Evolutionary conservation across 768 basidiomycete species (phyloP).

Genomic region (Hericium alpestre): DNA sequence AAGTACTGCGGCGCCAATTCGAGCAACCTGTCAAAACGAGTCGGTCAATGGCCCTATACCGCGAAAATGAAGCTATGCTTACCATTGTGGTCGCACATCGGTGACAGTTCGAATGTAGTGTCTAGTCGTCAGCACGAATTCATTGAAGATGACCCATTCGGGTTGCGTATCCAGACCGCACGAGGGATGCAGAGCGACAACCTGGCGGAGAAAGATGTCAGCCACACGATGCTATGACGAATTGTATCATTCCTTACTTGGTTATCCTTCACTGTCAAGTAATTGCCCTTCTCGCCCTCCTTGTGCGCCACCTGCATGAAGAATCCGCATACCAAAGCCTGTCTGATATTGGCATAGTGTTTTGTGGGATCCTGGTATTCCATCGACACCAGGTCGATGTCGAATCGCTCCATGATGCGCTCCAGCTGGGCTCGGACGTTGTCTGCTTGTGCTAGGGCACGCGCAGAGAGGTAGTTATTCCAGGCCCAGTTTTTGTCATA

Average conservation of each 20-base stretch:
- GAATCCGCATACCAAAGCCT: constrained; percentile 83
- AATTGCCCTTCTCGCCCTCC: constrained; percentile 81
- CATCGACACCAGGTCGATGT: constrained; percentile 63
- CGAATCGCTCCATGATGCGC: constrained; percentile 85
- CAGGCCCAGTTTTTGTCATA: constrained; percentile 84
- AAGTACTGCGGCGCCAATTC: constrained; percentile 61
- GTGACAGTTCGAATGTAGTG: constrained; percentile 89
- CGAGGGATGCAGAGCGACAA: constrained; percentile 73
- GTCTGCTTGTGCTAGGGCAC: constrained; percentile 82
- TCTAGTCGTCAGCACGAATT: constrained; percentile 86
- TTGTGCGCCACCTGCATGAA: constrained; percentile 98
- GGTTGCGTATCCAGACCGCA: constrained; percentile 82
- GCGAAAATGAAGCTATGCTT: constrained; percentile 12
- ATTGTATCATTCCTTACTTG: constrained; percentile 39
- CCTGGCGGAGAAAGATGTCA: constrained; percentile 21
- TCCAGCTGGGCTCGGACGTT: constrained; percentile 86
- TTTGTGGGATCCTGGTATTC: constrained; percentile 40
- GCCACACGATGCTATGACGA: not conserved
- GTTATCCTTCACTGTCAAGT: constrained; percentile 90
- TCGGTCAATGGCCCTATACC: not conserved
- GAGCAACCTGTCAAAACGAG: constrained; percentile 37
- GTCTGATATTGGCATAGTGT: constrained; percentile 64
- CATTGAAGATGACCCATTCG: constrained; percentile 89
- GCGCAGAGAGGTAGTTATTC: constrained; percentile 76
- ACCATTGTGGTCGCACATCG: constrained; percentile 84